Evolutionary conservation across 805 yeast genomes (phyloP), one percentile per base, ranked within the genome.

Genomic region (Candida suzukii): DNA sequence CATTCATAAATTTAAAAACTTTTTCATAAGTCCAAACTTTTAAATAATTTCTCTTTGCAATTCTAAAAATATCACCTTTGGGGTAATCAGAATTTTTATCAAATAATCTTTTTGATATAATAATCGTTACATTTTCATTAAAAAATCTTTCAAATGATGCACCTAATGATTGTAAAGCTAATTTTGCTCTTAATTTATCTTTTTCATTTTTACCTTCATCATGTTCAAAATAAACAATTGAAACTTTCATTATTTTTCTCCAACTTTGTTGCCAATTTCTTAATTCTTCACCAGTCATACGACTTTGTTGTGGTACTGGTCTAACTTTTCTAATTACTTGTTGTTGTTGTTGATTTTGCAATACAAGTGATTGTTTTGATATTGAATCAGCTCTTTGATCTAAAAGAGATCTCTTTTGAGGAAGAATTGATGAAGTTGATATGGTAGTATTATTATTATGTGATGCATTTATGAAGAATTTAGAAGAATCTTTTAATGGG

Each of bases 1-100:
- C 77, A 46, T 71, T 74, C 58, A 88, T 70, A 54, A 90, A 90
- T 39, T 96, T 66, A 20, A 79, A 74, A 2, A 90, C 88, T 60
- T 90, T 91, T 42, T 87, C 95, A 52, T 76, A 80, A 31, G 82
- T 77, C 96, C 97, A 91, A 20, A 90, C 83, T 58, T 90, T 87
- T 59, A 83, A 74, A 45, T 76, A 78, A 40, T 70, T 71, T 38
- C 67, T 68, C 26, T 64, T 58, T 5, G 90, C 95, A 46, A 77
- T 73, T 40, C 74, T 68, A 49, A 88, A 73, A 9, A 87, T 78
- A 57, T 90, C 95, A 44, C 74, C 60, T 51, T 61, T 46, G 56
- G 63, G 68, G 55, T 80, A 75, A 12, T 57, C 68, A 32, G 51
- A 55, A 46, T 47, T 52, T 43, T 70, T 47, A 51, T 68, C 59